Evolutionary conservation across 257 asterid species (phyloP), one percentile per base, ranked within the genome.

Genomic region (Solanum appendiculatum): DNA sequence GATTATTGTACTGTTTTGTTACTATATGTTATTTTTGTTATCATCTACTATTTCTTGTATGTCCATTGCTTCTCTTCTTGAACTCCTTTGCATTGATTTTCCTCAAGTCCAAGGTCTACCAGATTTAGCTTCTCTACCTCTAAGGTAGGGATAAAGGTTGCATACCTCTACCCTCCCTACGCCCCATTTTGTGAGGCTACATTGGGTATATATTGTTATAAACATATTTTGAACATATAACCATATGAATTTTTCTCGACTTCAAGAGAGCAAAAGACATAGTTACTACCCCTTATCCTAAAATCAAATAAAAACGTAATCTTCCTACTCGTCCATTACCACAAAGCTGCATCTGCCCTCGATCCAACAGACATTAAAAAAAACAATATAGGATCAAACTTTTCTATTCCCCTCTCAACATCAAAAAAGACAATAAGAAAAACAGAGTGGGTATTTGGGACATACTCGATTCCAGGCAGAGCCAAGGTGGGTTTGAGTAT

Each of bases 381-480:
- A 68, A 14, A 16, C 75, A 68, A 68, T 8, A 68, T 18, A 31
- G 7, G 42, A 69, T 69, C 25, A 33, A 33, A 69, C 25, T 16
- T 69, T 16, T 69, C 1, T 69, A 16, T 69, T 33, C 42, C 39
- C 11, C 40, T 69, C 42, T 29, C 37, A 29, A 66, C 15, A 66
- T 66, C 11, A 66, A 27, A 66, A 54, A 66, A 27, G n/a, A 56
- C 9, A 8, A 14, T 31, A 31, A 29, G 34, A 34, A 72, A 20
- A 42, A 77, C 3, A 16, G 51, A 40, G 58, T 13, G 34, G 54
- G 54, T 37, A 75, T n/a, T 36, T 4, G 63, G 66, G 63, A 87
- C 7, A 86, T 91, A 93, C 96, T 92, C 92, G 87, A 87, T 93
- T 93, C 96, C 95, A 93, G 15, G 94, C 94, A 37, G 96, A 93